These are phyloP conservation scores for Termitomyces sp. DNA, from an alignment of 768 basidiomycete genomes.

Conservation along the genomic window DNA sequence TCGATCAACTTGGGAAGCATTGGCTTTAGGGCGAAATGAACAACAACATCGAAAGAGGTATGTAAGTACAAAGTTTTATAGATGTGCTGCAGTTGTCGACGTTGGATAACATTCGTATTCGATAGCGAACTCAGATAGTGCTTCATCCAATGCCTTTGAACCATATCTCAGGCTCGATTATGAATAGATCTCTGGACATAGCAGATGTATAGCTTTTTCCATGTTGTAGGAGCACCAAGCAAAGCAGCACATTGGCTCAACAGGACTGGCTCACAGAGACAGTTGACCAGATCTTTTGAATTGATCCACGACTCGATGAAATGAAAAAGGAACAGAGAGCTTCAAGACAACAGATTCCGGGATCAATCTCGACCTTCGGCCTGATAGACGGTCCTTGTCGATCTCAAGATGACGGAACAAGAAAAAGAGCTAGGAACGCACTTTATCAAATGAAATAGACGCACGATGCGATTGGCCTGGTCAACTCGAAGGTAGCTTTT, in stretches of 20 bases:
- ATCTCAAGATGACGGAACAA: neutral
- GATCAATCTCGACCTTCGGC: neutral
- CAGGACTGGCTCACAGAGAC: neutral
- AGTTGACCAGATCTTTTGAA: neutral
- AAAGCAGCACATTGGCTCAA: neutral
- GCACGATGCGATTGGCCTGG: neutral
- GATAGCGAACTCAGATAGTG: neutral
- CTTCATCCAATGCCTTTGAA: neutral
- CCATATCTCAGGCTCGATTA: neutral
- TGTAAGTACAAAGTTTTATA: too few species aligned
- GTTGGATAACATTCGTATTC: neutral
- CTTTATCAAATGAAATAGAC: neutral
- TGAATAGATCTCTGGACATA: neutral
- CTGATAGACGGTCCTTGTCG: neutral
- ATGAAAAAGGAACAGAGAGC: too few species aligned
- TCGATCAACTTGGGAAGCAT: too few species aligned
- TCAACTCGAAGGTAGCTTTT: slow-evolving; percentile 41
- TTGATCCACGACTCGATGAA: neutral
- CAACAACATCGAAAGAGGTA: too few species aligned
- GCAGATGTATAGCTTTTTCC: too few species aligned
- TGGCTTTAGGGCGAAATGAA: too few species aligned
- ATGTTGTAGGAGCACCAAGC: neutral
- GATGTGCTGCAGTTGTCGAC: too few species aligned
- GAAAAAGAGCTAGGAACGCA: neutral
- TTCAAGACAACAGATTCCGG: neutral